Percentiles rank a stretch among this genome's conserved stretches.
Conservation (phyloP, 306 rosid species). For the Acacia acuminata region DNA sequence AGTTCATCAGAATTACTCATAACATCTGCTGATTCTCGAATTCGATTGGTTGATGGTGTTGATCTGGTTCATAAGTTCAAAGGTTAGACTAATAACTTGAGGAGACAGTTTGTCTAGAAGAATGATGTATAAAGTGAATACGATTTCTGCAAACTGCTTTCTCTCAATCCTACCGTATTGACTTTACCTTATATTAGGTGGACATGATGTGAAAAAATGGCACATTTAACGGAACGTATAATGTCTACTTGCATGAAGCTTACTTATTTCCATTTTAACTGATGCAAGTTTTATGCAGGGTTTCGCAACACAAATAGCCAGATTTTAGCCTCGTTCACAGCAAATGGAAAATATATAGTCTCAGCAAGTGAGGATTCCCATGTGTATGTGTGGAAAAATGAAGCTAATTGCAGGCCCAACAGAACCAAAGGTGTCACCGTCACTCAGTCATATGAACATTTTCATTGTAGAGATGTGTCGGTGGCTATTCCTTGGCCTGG, state of each 20-base stretch:
- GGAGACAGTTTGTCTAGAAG: not conserved
- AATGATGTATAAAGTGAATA: constrained; percentile 15
- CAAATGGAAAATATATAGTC: constrained; percentile 78
- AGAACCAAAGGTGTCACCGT: constrained; percentile 73
- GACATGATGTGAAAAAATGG: not conserved
- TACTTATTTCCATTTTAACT: constrained; percentile 29
- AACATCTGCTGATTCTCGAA: constrained; percentile 95
- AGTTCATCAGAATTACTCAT: constrained; percentile 91
- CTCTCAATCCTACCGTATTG: not conserved
- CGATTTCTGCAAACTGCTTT: constrained; percentile 11
- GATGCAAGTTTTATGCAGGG: constrained; percentile 57
- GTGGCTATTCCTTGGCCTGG: constrained; percentile 98
- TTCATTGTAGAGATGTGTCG: constrained; percentile 91
- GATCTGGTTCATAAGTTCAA: constrained; percentile 92
- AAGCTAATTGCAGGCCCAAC: constrained; percentile 87
- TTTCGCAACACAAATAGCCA: constrained; percentile 83
- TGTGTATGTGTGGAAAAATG: constrained; percentile 94
- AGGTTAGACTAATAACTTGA: too few relatives aligned
- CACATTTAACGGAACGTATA: too few relatives aligned
- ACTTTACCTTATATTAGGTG: not conserved
- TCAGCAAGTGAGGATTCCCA: constrained; percentile 96
- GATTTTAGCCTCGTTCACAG: constrained; percentile 83
- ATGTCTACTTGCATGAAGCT: constrained; percentile 9
- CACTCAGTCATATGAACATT: constrained; percentile 80
- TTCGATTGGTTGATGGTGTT: constrained; percentile 82